Evolutionary conservation across 2,329 filamentous ascomycete species (phyloP).

Genomic region (Hypoxylon sp.): DNA sequence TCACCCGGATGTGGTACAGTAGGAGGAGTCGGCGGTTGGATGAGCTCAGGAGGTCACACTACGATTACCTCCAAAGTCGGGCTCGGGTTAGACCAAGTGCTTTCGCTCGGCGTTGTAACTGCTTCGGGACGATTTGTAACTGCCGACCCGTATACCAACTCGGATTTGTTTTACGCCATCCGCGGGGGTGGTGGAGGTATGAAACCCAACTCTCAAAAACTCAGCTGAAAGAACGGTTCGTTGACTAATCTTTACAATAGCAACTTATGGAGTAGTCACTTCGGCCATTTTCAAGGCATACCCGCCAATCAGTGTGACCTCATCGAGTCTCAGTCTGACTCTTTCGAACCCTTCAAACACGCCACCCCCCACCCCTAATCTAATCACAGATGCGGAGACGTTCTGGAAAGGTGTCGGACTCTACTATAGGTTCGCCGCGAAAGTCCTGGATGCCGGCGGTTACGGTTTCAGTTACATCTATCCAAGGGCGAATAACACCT

Average conservation of each 20-base stretch:
- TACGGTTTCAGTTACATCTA: constrained; percentile 57
- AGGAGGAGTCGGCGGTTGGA: constrained; percentile 65
- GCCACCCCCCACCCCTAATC: constrained; percentile 19
- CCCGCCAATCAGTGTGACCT: constrained; percentile 47
- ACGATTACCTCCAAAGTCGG: constrained; percentile 63
- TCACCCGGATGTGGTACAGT: constrained; percentile 54
- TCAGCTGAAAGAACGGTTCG: not conserved
- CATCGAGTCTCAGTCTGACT: constrained; percentile 44
- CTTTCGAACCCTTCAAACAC: constrained; percentile 26
- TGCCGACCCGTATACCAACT: constrained; percentile 62
- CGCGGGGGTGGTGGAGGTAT: constrained; percentile 65
- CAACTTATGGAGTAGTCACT: constrained; percentile 52
- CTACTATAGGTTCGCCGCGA: constrained; percentile 55
- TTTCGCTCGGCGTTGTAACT: constrained; percentile 65
- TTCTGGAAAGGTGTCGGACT: constrained; percentile 55
- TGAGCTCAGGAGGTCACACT: constrained; percentile 66
- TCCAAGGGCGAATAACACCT: constrained; percentile 49
- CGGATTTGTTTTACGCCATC: constrained; percentile 70
- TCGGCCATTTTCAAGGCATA: constrained; percentile 54
- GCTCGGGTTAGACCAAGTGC: constrained; percentile 66
- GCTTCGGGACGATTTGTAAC: constrained; percentile 62
- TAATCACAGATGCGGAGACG: constrained; percentile 41
- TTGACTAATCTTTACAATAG: constrained; percentile 34
- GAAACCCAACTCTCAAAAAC: not conserved
- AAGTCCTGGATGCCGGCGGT: constrained; percentile 56